Evolutionary conservation across 2,329 filamentous ascomycete species (phyloP), one percentile per base, ranked within the genome.

Genomic region (Neoscytalidium dimidiatum): DNA sequence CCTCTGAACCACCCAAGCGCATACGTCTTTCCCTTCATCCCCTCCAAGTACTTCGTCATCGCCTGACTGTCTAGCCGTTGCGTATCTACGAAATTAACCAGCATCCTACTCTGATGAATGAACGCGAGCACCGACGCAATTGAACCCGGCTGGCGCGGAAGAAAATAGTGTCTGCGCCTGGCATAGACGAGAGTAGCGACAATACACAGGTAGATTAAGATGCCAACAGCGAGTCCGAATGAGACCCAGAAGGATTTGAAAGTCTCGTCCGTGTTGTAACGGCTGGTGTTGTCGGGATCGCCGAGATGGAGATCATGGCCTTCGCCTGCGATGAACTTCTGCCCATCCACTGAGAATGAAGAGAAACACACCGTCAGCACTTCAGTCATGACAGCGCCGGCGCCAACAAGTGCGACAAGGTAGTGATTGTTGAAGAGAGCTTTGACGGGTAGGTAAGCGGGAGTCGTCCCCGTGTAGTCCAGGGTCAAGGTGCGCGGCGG

Each of bases 51-150:
- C 64, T 77, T 76, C 68, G 84, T 86, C 87, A 92, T 91, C 72
- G 87, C 78, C 14, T 81, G 78, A 62, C 84, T 86, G 69, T 82
- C 85, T 58, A 88, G 77, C 77, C 86, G 86, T 67, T 88, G 85
- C 23, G 89, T 92, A 46, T 86, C 87, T 14, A 92, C 88, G 75
- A 94, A 94, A 71, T 87, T 86, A 67, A 88, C 88, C 51, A 94
- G 79, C 91, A 94, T 93, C 77, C 90, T 91, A 75, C 86, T 90
- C 78, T 92, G 90, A 76, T 94, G 89, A 66, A 94, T 90, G 72
- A 90, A 94, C 0, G 90, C 90, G 62, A 94, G 81, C 62, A 93
- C 86, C 48, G 86, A 88, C 1, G 90, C 88, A 69, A 94, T 93
- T 21, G 90, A 92, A 70, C 89, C 92, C 3, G 91, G 90, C 79